Evolutionary conservation across 2,329 filamentous ascomycete species (phyloP).

Genomic region (Cladophialophora bantiana): DNA sequence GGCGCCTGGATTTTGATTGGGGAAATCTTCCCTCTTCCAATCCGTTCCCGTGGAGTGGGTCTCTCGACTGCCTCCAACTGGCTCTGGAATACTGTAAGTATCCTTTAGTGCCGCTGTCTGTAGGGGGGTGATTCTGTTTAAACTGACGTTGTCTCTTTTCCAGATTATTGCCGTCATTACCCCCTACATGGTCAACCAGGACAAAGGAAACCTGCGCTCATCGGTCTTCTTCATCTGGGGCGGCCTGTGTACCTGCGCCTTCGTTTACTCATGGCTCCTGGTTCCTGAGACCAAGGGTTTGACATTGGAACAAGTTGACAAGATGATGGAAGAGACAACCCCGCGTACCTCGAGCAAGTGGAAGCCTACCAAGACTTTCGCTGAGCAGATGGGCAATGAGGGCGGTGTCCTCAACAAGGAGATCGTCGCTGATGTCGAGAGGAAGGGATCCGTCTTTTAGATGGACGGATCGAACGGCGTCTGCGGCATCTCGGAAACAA

Average conservation of each 20-base stretch:
- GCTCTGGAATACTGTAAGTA: slow-evolving; percentile 79
- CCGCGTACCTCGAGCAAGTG: slow-evolving; percentile 79
- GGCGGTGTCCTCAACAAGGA: slow-evolving; percentile 43
- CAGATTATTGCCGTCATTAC: slow-evolving; percentile 71
- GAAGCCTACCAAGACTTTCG: slow-evolving; percentile 75
- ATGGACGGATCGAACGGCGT: not conserved
- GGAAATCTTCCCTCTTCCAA: slow-evolving; percentile 88
- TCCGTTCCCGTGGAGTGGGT: slow-evolving; percentile 85
- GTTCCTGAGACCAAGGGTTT: slow-evolving; percentile 78
- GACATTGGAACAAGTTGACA: slow-evolving; percentile 79
- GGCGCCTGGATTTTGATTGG: slow-evolving; percentile 76
- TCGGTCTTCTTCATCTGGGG: slow-evolving; percentile 87
- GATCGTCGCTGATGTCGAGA: slow-evolving; percentile 43
- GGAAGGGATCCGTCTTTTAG: slow-evolving; percentile 45
- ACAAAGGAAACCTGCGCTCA: slow-evolving; percentile 65
- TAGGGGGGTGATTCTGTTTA: slow-evolving; percentile 67
- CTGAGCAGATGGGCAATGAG: slow-evolving; percentile 61
- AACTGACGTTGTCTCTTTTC: slow-evolving; percentile 45
- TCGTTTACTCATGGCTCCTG: slow-evolving; percentile 76
- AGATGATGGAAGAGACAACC: slow-evolving; percentile 87
- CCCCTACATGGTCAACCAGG: slow-evolving; percentile 71
- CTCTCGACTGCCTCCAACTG: slow-evolving; percentile 90
- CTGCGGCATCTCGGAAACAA: not conserved
- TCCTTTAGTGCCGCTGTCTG: slow-evolving; percentile 51
- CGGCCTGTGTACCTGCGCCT: slow-evolving; percentile 72